Evolutionary conservation across 2,329 filamentous ascomycete species (phyloP), one percentile per base, ranked within the genome.

Genomic region (Cordyceps javanica): DNA sequence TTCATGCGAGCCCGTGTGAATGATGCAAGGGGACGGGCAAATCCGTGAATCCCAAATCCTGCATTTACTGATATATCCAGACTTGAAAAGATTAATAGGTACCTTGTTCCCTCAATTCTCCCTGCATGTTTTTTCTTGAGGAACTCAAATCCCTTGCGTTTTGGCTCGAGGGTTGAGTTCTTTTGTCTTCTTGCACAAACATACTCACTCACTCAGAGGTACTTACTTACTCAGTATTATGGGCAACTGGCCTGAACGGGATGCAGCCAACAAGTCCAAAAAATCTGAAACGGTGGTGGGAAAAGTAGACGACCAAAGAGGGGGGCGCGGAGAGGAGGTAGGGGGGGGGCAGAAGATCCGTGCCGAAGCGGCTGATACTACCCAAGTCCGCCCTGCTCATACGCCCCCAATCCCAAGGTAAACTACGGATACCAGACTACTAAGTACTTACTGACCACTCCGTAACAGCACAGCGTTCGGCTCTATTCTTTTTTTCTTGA

Each of bases 221-320:
- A 8, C 11, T 32, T 42, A 32, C 30, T 25, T 26, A 53, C n/a
- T n/a, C n/a, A n/a, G n/a, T n/a, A 53, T 42, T 26, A 53, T 42
- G 50, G 36, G 7, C 50, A 42, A 42, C 50, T 19, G 14, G n/a
- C 26, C 41, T 44, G 3, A 28, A 41, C 16, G 7, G 14, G 44
- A 26, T 14, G 28, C 32, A 21, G 32, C 30, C 46, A 3, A n/a
- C 50, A 38, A 53, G 50, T 38, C 50, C 25, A 53, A 36, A 46
- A 55, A 55, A 55, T 55, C 53, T 55, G 53, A 55, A 55, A 55
- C 53, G 32, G 16, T 44, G 41, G 53, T 45, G 53, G 42, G 38
- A 44, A 30, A 28, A n/a, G n/a, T n/a, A n/a, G 28, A 19, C 26
- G 30, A 48, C 10, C 23, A 53, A 42, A 46, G 26, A 23, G 8